Evolutionary conservation across 1,139 yeast species (phyloP).

Genomic region (Sugiyamaella xylanicola): DNA sequence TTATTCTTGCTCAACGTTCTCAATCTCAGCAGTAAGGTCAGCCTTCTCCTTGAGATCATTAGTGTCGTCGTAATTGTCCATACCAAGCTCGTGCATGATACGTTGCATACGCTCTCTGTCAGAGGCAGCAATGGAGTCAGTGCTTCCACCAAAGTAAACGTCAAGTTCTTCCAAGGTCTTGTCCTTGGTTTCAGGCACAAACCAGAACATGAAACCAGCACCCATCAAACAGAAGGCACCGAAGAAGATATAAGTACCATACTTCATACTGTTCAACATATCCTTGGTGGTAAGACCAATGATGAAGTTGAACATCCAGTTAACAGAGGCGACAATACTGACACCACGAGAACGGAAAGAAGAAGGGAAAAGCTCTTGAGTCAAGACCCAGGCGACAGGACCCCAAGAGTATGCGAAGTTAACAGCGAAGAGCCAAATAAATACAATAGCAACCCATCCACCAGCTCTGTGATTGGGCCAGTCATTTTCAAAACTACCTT

Average conservation of each 20-base stretch:
- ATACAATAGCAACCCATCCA: slow-evolving; percentile 63
- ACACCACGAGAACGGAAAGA: slow-evolving; percentile 75
- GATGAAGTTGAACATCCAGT: slow-evolving; percentile 76
- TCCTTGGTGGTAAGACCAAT: slow-evolving; percentile 53
- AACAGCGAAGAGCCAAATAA: slow-evolving; percentile 69
- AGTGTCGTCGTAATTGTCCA: slow-evolving; percentile 22
- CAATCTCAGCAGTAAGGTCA: slow-evolving; percentile 5
- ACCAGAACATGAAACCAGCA: slow-evolving; percentile 42
- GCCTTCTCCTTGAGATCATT: slow-evolving; percentile 15
- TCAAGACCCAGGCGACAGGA: slow-evolving; percentile 74
- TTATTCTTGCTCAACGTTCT: slow-evolving; percentile 1
- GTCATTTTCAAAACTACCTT: slow-evolving; percentile 35
- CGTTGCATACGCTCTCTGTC: slow-evolving; percentile 36
- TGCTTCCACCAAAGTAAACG: slow-evolving; percentile 32
- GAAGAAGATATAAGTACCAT: slow-evolving; percentile 56
- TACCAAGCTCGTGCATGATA: slow-evolving; percentile 34
- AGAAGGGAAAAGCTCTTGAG: slow-evolving; percentile 73
- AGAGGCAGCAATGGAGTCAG: slow-evolving; percentile 32
- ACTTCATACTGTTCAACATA: slow-evolving; percentile 46
- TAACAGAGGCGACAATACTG: slow-evolving; percentile 67
- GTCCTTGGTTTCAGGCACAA: slow-evolving; percentile 54
- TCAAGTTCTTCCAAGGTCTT: slow-evolving; percentile 54
- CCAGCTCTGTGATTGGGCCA: slow-evolving; percentile 37
- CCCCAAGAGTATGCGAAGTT: slow-evolving; percentile 83
- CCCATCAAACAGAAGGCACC: slow-evolving; percentile 35